Conservation (phyloP, 2,329 filamentous ascomycete genomes). For the Sporothrix schenckii region DNA sequence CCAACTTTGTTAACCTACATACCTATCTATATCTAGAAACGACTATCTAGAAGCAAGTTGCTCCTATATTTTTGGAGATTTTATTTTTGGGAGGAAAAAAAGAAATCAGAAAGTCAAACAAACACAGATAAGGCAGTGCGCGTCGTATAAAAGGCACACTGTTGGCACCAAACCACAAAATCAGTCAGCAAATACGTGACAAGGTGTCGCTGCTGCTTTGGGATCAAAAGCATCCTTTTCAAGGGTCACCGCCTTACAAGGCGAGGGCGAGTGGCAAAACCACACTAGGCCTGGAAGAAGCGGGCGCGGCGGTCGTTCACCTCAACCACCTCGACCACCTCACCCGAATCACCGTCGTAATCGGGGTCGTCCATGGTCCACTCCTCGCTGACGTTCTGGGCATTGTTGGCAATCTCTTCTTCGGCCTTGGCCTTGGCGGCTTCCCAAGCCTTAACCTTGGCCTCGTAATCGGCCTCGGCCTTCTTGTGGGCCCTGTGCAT, state of each 20-base stretch:
- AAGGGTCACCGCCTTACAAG: neutral
- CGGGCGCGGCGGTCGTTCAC: neutral
- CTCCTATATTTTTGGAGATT: neutral
- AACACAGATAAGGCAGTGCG: too few species aligned
- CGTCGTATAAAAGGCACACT: neutral
- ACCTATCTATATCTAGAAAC: slow-evolving; percentile 17
- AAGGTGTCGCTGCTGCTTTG: neutral
- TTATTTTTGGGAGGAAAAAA: neutral
- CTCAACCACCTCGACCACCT: neutral
- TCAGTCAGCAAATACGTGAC: neutral
- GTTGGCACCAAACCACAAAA: neutral
- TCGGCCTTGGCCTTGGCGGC: neutral
- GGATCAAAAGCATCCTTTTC: too few species aligned
- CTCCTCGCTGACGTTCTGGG: slow-evolving; percentile 4
- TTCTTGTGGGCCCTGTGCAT: neutral
- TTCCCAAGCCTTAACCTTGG: too few species aligned
- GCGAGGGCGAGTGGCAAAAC: neutral
- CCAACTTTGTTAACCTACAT: neutral
- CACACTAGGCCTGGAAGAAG: slow-evolving; percentile 1
- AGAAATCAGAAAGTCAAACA: too few species aligned
- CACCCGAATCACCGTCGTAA: neutral
- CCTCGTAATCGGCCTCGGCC: neutral
- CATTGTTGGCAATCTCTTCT: neutral
- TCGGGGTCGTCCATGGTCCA: slow-evolving; percentile 8
- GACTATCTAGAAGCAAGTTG: neutral